Base-by-base conservation (phyloP, 2,329 filamentous ascomycete genomes). In the Hypoxylon sp. region DNA sequence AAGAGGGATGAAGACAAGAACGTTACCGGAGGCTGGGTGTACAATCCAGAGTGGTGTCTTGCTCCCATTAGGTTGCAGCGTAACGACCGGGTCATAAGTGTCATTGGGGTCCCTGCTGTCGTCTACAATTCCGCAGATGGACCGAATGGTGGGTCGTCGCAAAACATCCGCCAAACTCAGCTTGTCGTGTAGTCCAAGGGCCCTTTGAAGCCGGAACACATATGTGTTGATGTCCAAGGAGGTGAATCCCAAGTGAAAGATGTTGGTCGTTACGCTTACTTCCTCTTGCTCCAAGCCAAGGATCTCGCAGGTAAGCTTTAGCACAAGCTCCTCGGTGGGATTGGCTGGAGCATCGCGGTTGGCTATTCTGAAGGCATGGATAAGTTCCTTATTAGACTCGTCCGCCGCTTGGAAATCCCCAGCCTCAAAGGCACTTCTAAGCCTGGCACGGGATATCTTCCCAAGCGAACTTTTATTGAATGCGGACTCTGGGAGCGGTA, bases 21-120 rank as follows among this genome's bases (percentile, higher is more conserved):
- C 61, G 27, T 76, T 73, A 19, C 73, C 73, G 0, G 71, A 61
- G 6, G 73, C 73, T 0, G 73, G 73, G 44, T 76, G 74, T 3
- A 77, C 52, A 3, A 73, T 64, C 64, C 67, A 76, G 3, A 76
- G 61, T 0, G 74, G 73, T 2, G 64, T 67, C 47, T 71, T 73
- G 21, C 15, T 40, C 2, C 69, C 67, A 3, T 57, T 15, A 2
- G 64, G 17, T 3, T 60, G 64, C 1, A 80, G 49, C 0, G 65
- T 57, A 3, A 77, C 64, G 2, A 51, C 27, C 1, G 42, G 29
- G 30, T 50, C 36, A 44, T 45, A 45, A 20, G 37, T 30, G n/a
- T 41, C 37, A 5, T 41, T 27, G 8, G 37, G 37, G 6, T 41
- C n/a, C 13, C 23, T 41, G 23, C 26, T 41, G 15, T 41, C 37